Evolutionary conservation across 2,329 filamentous ascomycete genomes (phyloP), one percentile per base, ranked within the genome.

Genomic region (Xylaria sp.): DNA sequence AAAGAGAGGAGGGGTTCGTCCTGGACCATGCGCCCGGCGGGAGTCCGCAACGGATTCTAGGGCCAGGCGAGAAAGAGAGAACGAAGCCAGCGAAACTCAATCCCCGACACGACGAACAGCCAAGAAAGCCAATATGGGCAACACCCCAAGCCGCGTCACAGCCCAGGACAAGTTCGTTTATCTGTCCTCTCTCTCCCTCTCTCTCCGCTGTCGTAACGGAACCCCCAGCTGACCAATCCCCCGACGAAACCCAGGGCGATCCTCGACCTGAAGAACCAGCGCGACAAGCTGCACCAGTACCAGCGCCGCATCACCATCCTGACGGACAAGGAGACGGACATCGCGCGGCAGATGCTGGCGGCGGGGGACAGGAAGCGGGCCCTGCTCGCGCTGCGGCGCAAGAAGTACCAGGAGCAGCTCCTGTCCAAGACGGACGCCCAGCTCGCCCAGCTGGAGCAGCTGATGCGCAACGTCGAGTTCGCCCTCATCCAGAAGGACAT

Each of bases 401-500:
- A 97, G 83, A 99, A 98, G 80, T 98, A 97, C 84, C 96, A 99
- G 80, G 93, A 98, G 80, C 91, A 92, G 30, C 86, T 98, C 25
- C 86, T 98, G 13, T 85, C 88, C 68, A 95, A 97, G 83, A 97
- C 95, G 13, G 95, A 99, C 81, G 89, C 89, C 65, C 95, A 98
- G 82, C 88, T 99, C n/a, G 93, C 93, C 72, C 93, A 97, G 81
- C 85, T 99, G 23, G 94, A 99, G 83, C 90, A 93, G 77, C 84
- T 99, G 73, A 96, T 93, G 9, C 89, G 89, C 63, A 94, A 90
- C 78, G 94, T 99, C 76, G 96, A 99, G 82, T 99, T 99, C 81
- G 93, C 96, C 45, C 87, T 95, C 30, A 96, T 99, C 73, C 95
- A 98, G 80, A 98, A 97, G 82, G 96, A 98, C 83, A 92, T 99